A percentile compares a stretch with the other conserved stretches of the same genome.
Evolutionary conservation across 306 rosid species (phyloP).

Genomic region (Pyrus communis): DNA sequence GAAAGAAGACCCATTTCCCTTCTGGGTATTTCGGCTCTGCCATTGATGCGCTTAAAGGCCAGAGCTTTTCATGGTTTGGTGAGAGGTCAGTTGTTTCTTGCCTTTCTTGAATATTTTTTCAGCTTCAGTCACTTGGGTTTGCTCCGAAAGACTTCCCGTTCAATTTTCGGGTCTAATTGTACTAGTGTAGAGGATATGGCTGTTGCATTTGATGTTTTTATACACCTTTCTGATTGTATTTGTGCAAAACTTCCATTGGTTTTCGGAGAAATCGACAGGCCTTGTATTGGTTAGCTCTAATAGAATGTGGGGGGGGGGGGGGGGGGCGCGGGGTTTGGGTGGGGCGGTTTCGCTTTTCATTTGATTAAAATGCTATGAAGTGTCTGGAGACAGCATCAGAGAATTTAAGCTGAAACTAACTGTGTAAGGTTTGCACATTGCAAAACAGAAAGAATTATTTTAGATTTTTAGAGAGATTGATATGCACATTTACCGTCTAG

Average conservation of each 20-base stretch:
- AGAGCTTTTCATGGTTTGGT: slow-evolving; percentile 26
- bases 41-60: slow-evolving; percentile 26
- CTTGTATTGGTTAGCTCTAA: neutral
- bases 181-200: neutral
- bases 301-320: neutral
- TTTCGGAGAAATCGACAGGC: neutral
- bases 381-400: neutral
- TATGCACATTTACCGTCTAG: neutral
- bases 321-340: no score
- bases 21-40: slow-evolving; percentile 37
- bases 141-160: neutral
- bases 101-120: neutral
- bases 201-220: neutral
- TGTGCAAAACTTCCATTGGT: neutral
- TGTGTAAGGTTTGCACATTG: neutral
- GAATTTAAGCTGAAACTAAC: neutral
- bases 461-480: neutral
- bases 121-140: neutral
- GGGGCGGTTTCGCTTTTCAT: neutral
- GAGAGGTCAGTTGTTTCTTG: slow-evolving; percentile 38
- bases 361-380: neutral
- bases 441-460: neutral
- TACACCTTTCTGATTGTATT: neutral
- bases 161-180: neutral
- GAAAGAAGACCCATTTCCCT: slow-evolving; percentile 26